A percentile compares a stretch with the other conserved stretches of the same genome.
These are phyloP conservation scores for Solanum pinnatisectum DNA, from an alignment of 257 asterid genomes.

Conservation along the genomic window DNA sequence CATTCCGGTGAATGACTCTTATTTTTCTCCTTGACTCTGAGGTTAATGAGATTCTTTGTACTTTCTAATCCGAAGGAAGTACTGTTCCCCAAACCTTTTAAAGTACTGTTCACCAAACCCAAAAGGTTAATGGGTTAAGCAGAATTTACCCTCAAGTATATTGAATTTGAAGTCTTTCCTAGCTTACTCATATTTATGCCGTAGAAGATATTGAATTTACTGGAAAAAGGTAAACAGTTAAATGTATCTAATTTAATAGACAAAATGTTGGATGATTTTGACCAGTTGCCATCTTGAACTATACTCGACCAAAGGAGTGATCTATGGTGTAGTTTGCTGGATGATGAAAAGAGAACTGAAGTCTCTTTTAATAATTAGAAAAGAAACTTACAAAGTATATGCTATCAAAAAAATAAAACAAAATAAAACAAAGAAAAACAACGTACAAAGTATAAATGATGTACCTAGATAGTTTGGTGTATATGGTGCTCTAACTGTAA, in stretches of 20 bases:
- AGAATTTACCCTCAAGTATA: background rate
- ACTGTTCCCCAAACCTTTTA: background rate
- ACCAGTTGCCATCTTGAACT: background rate
- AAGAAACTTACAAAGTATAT: background rate
- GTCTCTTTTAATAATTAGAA: background rate
- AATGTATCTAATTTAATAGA: background rate
- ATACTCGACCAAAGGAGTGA: background rate
- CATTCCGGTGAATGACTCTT: background rate
- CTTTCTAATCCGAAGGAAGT: background rate
- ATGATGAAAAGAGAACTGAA: background rate
- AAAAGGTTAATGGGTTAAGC: background rate
- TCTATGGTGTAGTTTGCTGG: background rate
- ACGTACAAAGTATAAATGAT: background rate
- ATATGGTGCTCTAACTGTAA: background rate
- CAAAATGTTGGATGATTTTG: background rate
- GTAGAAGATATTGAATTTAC: background rate
- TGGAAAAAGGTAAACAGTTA: background rate
- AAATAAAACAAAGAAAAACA: background rate
- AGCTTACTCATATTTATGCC: background rate
- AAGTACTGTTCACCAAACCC: background rate
- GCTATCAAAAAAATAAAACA: background rate
- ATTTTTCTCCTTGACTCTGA: background rate
- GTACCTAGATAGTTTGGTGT: background rate
- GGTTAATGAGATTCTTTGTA: background rate
- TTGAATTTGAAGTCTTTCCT: background rate